Percentiles rank a stretch among this genome's conserved stretches.
Conservation (phyloP, 306 rosid genomes). For the Alnus glutinosa region DNA sequence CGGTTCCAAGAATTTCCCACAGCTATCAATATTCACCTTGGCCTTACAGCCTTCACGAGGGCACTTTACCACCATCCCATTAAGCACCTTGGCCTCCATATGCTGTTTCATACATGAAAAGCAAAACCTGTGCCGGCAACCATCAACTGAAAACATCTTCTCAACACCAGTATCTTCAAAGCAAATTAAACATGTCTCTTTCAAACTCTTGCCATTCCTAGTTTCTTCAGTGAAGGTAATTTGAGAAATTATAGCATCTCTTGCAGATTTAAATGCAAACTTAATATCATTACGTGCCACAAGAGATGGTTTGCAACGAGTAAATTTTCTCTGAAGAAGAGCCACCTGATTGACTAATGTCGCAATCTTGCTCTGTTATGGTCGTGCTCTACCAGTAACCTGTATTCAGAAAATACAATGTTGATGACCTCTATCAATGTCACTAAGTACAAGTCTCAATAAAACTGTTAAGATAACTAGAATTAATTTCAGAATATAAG, state of each 20-base stretch:
- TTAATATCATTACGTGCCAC: no score
- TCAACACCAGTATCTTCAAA: constrained; percentile 41
- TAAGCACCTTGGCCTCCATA: constrained; percentile 49
- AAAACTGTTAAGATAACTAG: no score
- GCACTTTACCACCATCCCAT: constrained; percentile 47
- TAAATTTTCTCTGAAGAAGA: no score
- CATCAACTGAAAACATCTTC: constrained; percentile 47
- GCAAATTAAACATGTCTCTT: constrained; percentile 51
- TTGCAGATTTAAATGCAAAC: background rate
- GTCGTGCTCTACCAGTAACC: constrained; percentile 35
- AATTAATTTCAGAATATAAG: no score
- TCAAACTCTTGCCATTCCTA: constrained; percentile 18
- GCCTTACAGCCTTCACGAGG: constrained; percentile 53
- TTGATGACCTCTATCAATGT: background rate
- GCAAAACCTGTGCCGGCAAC: constrained; percentile 22
- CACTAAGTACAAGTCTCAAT: no score
- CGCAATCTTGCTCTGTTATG: constrained; percentile 27
- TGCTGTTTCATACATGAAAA: constrained; percentile 62
- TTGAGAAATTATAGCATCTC: constrained; percentile 56
- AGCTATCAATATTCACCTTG: constrained; percentile 43
- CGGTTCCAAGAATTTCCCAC: constrained; percentile 42
- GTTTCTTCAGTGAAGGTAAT: constrained; percentile 28
- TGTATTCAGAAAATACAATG: constrained; percentile 17
- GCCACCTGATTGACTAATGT: background rate
- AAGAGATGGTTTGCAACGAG: no score